A percentile compares a stretch with the other conserved stretches of the same genome.
phyloP scores from a whole-genome alignment of 192 early-diverging fungal species.

The Rhizophagus prolifer region DNA sequence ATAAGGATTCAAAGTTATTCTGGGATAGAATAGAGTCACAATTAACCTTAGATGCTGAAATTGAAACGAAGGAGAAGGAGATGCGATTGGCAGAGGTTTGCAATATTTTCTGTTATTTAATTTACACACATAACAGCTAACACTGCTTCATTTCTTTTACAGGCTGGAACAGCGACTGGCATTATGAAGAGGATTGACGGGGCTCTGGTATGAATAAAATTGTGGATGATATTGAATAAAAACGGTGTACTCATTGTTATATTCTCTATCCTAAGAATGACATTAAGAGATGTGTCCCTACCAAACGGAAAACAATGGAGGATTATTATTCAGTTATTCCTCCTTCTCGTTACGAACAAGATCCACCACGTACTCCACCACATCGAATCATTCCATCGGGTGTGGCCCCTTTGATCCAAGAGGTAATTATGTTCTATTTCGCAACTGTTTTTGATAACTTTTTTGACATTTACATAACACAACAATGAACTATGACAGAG shows the following conservation, averaged over 20 bases:
- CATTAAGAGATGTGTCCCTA: neutral
- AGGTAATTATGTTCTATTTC: constrained; percentile 7
- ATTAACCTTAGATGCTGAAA: neutral
- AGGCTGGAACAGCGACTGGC: neutral
- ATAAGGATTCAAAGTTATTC: neutral
- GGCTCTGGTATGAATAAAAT: constrained; percentile 5
- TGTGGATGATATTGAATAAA: neutral
- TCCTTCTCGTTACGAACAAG: neutral
- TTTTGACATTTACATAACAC: constrained; percentile 16
- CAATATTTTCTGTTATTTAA: constrained; percentile 12
- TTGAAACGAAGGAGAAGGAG: neutral
- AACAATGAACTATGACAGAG: constrained; percentile 1
- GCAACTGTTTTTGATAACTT: neutral
- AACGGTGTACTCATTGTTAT: constrained; percentile 7
- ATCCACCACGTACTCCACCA: neutral
- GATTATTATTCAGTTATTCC: neutral
- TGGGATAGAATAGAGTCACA: neutral
- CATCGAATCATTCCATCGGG: neutral
- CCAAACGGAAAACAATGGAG: neutral
- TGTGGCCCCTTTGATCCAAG: constrained; percentile 11
- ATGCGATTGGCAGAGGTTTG: neutral
- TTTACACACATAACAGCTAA: neutral
- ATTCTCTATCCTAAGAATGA: constrained; percentile 9
- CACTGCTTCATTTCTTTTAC: neutral
- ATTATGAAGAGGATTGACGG: neutral